Base-by-base conservation (phyloP, 345 rosid species). In the Acer saccharum region DNA sequence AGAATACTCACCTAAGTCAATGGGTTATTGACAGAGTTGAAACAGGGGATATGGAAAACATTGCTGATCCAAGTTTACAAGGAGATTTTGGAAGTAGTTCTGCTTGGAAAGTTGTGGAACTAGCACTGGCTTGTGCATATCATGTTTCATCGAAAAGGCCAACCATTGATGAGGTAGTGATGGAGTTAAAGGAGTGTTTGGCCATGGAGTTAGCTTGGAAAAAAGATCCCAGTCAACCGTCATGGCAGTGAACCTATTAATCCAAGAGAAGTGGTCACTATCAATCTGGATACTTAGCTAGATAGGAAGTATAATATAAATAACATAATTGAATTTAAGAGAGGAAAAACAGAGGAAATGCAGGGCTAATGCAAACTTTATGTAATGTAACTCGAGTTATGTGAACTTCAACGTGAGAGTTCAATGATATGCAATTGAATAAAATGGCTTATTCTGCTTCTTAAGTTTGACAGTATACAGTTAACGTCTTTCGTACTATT, bases 81-180 rank as follows among this genome's bases (percentile, higher is more conserved):
- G 86, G 85, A 14, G 80, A 84, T 23, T 87, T 55, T 41, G 79
- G 78, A 62, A 25, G 63, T 21, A 43, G 11, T 10, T 89, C 85
- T 8, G 87, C 77, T 0, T 73, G 84, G 84, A 87, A 85, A 84
- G 85, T 78, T 29, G 76, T 84, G 13, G 88, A 85, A 69, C 39
- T 84, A 60, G 92, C 88, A 68, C 78, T 89, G 84, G 68, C 75
- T 4, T 89, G 90, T 73, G 65, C 77, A 25, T 73, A 72, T 39
- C 79, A 79, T 23, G 73, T 78, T 67, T 74, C 84, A 20, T 12
- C 46, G 20, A 50, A 76, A 70, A 85, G 86, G 69, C 88, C 86
- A 65, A 78, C 76, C 50, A 81, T 85, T 77, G 73, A 72, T 73
- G 75, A 81, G 27, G 86, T 79, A 18, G 79, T 81, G 57, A 73